phyloP scores from a whole-genome alignment of 192 early-diverging fungal genomes.

The Umbelopsis sp. region DNA sequence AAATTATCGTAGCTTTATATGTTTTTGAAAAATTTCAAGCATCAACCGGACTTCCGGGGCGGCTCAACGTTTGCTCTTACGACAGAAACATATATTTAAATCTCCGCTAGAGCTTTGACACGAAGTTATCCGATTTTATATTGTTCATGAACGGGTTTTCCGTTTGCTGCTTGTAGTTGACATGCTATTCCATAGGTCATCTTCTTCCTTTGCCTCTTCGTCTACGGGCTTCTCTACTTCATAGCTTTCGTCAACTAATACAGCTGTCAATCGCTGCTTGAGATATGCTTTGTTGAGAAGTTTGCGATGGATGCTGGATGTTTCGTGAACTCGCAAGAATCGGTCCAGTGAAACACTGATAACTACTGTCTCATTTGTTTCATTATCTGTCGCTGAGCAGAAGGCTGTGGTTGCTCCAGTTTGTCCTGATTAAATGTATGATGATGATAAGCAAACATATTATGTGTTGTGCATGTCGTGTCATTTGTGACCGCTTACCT shows the following conservation, averaged over 20 bases:
- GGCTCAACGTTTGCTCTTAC: neutral
- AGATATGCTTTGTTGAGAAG: slow-evolving; percentile 70
- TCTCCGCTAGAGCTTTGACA: neutral
- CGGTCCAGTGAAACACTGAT: slow-evolving; percentile 75
- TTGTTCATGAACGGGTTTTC: slow-evolving; percentile 4
- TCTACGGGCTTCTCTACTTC: slow-evolving; percentile 21
- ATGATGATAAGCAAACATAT: slow-evolving; percentile 14
- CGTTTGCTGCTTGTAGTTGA: neutral
- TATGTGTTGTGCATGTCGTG: neutral
- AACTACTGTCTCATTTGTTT: neutral
- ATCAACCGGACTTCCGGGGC: neutral
- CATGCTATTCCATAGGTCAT: slow-evolving; percentile 70
- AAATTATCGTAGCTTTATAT: neutral
- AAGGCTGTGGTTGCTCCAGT: slow-evolving; percentile 55
- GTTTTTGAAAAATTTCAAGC: neutral
- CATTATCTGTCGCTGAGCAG: slow-evolving; percentile 1
- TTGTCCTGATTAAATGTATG: slow-evolving; percentile 44
- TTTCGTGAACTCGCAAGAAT: slow-evolving; percentile 77
- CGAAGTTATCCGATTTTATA: neutral
- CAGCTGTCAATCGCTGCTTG: slow-evolving; percentile 70
- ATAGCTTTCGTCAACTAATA: slow-evolving; percentile 66
- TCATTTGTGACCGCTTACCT: slow-evolving; percentile 38
- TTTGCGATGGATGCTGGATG: slow-evolving; percentile 48
- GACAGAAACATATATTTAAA: neutral
- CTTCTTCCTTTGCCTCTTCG: slow-evolving; percentile 58